Conservation (phyloP, 2,329 filamentous ascomycete species). For the Colletotrichum tanaceti region DNA sequence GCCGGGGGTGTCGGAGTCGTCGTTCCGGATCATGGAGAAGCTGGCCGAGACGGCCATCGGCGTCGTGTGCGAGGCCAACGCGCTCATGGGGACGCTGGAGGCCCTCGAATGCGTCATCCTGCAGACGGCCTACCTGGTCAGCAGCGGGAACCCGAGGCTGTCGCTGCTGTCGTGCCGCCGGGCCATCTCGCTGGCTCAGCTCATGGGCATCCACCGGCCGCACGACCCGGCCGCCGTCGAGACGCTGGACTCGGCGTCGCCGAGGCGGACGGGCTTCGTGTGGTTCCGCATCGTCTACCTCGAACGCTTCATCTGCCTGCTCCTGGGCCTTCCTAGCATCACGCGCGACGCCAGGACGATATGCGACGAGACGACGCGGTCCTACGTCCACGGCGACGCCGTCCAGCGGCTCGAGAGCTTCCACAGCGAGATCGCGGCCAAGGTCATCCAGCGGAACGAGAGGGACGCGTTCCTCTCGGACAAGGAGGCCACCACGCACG, state of each 20-base stretch:
- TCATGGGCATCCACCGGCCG: constrained; percentile 51
- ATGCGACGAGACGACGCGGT: neutral
- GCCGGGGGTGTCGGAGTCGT: constrained; percentile 41
- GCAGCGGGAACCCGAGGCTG: constrained; percentile 57
- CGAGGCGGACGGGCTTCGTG: constrained; percentile 43
- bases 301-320: constrained; percentile 53
- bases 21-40: constrained; percentile 43
- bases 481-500: constrained; percentile 43
- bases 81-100: constrained; percentile 57
- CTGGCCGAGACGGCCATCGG: constrained; percentile 47
- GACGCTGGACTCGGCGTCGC: constrained; percentile 24
- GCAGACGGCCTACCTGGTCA: constrained; percentile 58
- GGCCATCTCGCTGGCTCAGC: constrained; percentile 57
- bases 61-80: constrained; percentile 59
- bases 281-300: constrained; percentile 54
- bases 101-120: constrained; percentile 62
- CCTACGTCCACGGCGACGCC: constrained; percentile 42
- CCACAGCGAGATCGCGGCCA: constrained; percentile 48
- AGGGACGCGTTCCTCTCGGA: constrained; percentile 42
- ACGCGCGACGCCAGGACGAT: constrained; percentile 41
- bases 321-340: constrained; percentile 53
- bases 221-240: constrained; percentile 30
- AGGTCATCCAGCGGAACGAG: constrained; percentile 55
- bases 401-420: constrained; percentile 48
- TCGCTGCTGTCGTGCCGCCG: constrained; percentile 59